Evolutionary conservation across 2,329 filamentous ascomycete genomes (phyloP).

Genomic region (Arthrobotrys sinensis): DNA sequence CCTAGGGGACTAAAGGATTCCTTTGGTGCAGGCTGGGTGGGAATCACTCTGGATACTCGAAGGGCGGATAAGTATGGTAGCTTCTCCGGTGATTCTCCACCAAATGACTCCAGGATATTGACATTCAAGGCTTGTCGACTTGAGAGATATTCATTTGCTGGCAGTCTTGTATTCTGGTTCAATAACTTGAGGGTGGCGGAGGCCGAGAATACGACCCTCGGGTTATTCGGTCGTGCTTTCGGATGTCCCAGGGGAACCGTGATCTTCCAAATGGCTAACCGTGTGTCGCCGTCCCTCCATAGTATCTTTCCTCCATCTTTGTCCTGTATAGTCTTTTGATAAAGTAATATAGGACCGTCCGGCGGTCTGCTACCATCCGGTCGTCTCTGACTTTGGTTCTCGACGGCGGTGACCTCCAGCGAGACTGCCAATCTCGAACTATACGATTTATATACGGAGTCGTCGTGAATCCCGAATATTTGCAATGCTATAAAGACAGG

Average conservation of each 20-base stretch:
- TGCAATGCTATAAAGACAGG: conserved; percentile 79
- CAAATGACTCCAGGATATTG: conserved; percentile 83
- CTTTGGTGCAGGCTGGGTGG: conserved; percentile 74
- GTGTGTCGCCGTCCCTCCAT: conserved; percentile 63
- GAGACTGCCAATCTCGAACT: conserved; percentile 77
- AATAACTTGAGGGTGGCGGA: conserved; percentile 74
- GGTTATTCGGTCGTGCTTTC: conserved; percentile 65
- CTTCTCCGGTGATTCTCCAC: conserved; percentile 76
- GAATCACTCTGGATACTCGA: conserved; percentile 81
- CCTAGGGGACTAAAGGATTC: conserved; percentile 77
- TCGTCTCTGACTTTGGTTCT: conserved; percentile 71
- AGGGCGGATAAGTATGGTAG: conserved; percentile 80
- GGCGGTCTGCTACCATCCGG: conserved; percentile 68
- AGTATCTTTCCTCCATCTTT: conserved; percentile 64
- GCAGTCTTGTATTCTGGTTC: conserved; percentile 68
- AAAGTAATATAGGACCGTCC: conserved; percentile 64
- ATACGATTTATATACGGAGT: conserved; percentile 73
- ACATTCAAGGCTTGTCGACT: conserved; percentile 79
- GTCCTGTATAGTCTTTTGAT: conserved; percentile 64
- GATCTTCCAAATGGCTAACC: conserved; percentile 64
- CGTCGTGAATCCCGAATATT: conserved; percentile 74
- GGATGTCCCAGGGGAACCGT: conserved; percentile 64
- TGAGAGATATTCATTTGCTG: conserved; percentile 76
- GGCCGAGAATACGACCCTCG: conserved; percentile 68
- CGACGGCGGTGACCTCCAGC: conserved; percentile 78